phyloP scores from a whole-genome alignment of 2,329 filamentous ascomycete genomes.

The Calonectria hawksworthii region DNA sequence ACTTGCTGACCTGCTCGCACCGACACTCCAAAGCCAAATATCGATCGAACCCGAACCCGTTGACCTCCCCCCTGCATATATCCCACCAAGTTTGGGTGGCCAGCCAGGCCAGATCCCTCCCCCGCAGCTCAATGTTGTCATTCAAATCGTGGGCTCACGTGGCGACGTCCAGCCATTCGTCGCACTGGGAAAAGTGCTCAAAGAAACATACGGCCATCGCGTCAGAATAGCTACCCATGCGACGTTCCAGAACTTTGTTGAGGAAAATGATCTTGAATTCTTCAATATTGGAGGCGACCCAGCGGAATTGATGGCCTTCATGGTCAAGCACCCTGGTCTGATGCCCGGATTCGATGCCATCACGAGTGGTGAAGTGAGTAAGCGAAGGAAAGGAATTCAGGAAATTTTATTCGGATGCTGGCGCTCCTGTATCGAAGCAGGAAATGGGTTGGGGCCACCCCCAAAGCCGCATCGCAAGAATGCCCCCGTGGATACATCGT shows the following conservation, averaged over 20 bases:
- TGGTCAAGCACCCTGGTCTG: slow-evolving; percentile 90
- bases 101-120: slow-evolving; percentile 69
- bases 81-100: slow-evolving; percentile 80
- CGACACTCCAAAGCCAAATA: slow-evolving; percentile 72
- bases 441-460: slow-evolving; percentile 72
- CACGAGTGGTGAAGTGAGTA: slow-evolving; percentile 82
- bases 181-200: slow-evolving; percentile 75
- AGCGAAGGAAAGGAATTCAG: slow-evolving; percentile 80
- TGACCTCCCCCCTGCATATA: slow-evolving; percentile 75
- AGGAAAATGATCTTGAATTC: slow-evolving; percentile 80
- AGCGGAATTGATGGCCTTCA: slow-evolving; percentile 85
- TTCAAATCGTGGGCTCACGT: slow-evolving; percentile 81
- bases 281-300: slow-evolving; percentile 84
- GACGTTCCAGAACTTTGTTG: slow-evolving; percentile 77
- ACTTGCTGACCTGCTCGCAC: slow-evolving; percentile 76
- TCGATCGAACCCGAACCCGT: slow-evolving; percentile 60
- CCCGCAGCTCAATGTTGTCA: slow-evolving; percentile 76
- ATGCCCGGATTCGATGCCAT: slow-evolving; percentile 87
- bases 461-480: slow-evolving; percentile 62
- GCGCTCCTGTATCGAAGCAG: slow-evolving; percentile 86
- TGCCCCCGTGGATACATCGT: slow-evolving; percentile 58
- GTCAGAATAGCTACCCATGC: slow-evolving; percentile 81
- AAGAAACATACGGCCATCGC: slow-evolving; percentile 76
- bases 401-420: slow-evolving; percentile 89
- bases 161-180: slow-evolving; percentile 85